A percentile compares a stretch with the other conserved stretches of the same genome.
Conservation (phyloP, 495 filamentous ascomycete species). For the Neurospora hispaniola region DNA sequence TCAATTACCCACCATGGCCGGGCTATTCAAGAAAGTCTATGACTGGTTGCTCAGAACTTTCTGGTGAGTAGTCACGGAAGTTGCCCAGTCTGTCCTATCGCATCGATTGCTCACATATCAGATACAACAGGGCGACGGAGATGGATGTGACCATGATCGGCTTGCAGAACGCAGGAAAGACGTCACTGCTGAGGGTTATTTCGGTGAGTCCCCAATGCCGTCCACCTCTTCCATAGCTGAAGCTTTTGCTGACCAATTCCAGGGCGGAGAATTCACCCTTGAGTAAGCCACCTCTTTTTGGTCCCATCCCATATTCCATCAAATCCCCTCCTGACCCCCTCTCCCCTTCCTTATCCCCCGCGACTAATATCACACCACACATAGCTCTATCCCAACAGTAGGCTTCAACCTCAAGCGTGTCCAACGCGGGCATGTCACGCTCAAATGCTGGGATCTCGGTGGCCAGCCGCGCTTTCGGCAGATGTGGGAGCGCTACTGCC, state of each 20-base stretch:
- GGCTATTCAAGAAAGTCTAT: constrained; percentile 78
- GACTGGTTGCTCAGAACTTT: constrained; percentile 97
- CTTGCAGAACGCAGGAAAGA: constrained; percentile 96
- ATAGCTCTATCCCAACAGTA: constrained; percentile 92
- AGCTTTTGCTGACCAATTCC: constrained; percentile 8
- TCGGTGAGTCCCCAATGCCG: constrained; percentile 47
- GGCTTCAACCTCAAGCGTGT: constrained; percentile 99
- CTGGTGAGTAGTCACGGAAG: constrained; percentile 58
- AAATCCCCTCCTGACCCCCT: background rate
- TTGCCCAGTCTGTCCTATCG: constrained; percentile 6
- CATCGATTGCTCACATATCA: background rate
- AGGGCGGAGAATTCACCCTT: constrained; percentile 98
- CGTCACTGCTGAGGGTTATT: constrained; percentile 83
- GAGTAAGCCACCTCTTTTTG: constrained; percentile 60
- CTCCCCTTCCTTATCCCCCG: constrained; percentile 7
- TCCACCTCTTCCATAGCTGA: background rate
- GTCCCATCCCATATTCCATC: constrained; percentile 2
- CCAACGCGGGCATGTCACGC: constrained; percentile 94
- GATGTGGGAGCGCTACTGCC: constrained; percentile 99
- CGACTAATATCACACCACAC: constrained; percentile 33
- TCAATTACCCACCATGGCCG: constrained; percentile 18
- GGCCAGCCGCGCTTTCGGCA: constrained; percentile 94
- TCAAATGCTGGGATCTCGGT: constrained; percentile 98
- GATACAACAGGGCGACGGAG: constrained; percentile 71
- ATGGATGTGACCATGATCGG: constrained; percentile 99